Base-by-base conservation (phyloP, 1,139 yeast species). In the Protomyces macrosporus region DNA sequence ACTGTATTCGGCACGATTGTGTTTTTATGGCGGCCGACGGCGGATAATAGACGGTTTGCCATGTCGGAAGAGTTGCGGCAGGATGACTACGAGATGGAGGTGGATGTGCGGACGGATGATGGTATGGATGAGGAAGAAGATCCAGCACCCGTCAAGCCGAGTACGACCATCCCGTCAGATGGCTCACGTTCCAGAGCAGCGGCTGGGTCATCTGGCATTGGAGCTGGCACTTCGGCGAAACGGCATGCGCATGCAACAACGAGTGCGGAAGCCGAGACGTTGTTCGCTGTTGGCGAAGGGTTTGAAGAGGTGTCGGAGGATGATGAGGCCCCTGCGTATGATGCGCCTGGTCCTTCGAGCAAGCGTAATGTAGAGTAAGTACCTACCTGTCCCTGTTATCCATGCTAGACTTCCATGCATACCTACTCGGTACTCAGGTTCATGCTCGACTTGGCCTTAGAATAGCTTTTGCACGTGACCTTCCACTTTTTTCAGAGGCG, bases 11-110 rank as follows among this genome's bases (percentile, higher is more conserved):
- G 88, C 72, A 84, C 91, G 6, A 81, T 95, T 70, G 89, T 97
- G 10, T 85, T 90, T 79, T 83, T 93, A 69, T 95, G 98, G 98
- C 85, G 98, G 75, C 98, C 98, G 58, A 91, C 98, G 0, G 96
- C 88, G 71, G 90, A 96, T 52, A 90, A 96, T 68, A 87, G 91
- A 72, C 86, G 95, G 83, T 83, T 93, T 73, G 98, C 98, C 23
- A 91, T 91, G 70, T 90, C 97, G 3, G 90, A 90, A 66, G 98
- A 95, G 40, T 61, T 65, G 36, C 88, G 97, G 35, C 89, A 91
- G 48, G 90, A 86, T 67, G 88, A 85, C 23, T 58, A 51, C 37
- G 62, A 58, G 33, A 51, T 58, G 62, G 62, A 58, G 30, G 35
- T 58, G 42, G 45, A 58, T 32, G 42, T 58, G 3, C 53, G 56